Conservation (phyloP, 2,329 filamentous ascomycete genomes). For the Juglanconis juglandina region DNA sequence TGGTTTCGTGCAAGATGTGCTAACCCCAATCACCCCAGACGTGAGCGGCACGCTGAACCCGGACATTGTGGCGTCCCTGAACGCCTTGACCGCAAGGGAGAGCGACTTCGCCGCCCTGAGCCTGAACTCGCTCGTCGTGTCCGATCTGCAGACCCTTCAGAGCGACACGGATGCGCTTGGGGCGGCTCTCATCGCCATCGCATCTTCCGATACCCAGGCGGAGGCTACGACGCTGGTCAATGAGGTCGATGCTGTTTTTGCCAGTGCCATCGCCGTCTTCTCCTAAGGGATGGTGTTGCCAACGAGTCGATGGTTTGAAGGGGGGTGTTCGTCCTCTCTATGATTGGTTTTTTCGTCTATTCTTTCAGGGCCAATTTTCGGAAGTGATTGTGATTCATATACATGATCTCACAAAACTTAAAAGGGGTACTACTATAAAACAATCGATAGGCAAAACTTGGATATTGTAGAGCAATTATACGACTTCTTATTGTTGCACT, state of each 20-base stretch:
- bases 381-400: neutral
- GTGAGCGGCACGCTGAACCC: conserved; percentile 9
- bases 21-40: neutral
- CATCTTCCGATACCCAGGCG: conserved; percentile 12
- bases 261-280: conserved; percentile 9
- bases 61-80: conserved; percentile 12
- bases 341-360: no score
- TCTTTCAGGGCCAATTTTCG: no score
- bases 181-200: conserved; percentile 6
- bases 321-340: no score
- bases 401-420: neutral
- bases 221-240: neutral
- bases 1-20: neutral
- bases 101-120: conserved; percentile 9
- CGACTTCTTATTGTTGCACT: no score
- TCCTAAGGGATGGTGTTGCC: neutral
- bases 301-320: neutral
- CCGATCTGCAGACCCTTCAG: conserved; percentile 14
- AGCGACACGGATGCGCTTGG: conserved; percentile 10
- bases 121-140: conserved; percentile 9
- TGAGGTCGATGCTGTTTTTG: conserved; percentile 10
- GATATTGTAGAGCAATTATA: neutral
- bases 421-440: no score
- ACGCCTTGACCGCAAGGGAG: conserved; percentile 7
- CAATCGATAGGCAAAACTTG: no score